phyloP scores from a whole-genome alignment of 371 early-diverging fungal genomes.

The Syncephalastrum sp. region DNA sequence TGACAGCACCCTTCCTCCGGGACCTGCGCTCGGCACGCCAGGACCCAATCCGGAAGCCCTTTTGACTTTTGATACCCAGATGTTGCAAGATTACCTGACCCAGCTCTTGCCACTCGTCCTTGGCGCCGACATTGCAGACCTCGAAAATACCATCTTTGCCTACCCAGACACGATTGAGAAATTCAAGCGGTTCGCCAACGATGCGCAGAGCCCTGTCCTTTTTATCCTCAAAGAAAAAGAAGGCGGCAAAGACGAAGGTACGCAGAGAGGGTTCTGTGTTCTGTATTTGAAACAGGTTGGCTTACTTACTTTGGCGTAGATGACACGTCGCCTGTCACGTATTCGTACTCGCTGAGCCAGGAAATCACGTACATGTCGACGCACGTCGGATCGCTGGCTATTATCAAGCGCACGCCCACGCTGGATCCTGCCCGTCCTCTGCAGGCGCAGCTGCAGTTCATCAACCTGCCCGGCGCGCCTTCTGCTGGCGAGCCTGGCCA shows the following conservation, averaged over 20 bases:
- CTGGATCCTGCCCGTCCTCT: constrained; percentile 78
- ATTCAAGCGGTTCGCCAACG: constrained; percentile 78
- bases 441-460: constrained; percentile 83
- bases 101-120: constrained; percentile 72
- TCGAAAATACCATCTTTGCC: constrained; percentile 60
- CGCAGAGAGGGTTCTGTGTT: neutral
- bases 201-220: constrained; percentile 72
- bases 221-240: constrained; percentile 81
- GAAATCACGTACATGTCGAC: constrained; percentile 75
- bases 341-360: constrained; percentile 67
- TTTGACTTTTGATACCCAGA: constrained; percentile 55
- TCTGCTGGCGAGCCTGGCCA: constrained; percentile 52
- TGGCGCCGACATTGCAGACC: constrained; percentile 64
- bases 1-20: constrained; percentile 22
- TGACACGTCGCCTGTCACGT: constrained; percentile 38
- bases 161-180: constrained; percentile 73
- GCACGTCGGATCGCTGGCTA: constrained; percentile 80
- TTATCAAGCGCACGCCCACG: constrained; percentile 84
- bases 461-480: constrained; percentile 91
- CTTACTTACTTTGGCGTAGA: constrained; percentile 18
- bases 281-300: neutral
- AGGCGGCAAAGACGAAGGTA: constrained; percentile 55
- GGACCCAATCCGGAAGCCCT: constrained; percentile 22
- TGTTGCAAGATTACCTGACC: constrained; percentile 69
- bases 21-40: constrained; percentile 17